phyloP scores from a whole-genome alignment of 2,329 filamentous ascomycete genomes.

The Penicillium verrucosum region DNA sequence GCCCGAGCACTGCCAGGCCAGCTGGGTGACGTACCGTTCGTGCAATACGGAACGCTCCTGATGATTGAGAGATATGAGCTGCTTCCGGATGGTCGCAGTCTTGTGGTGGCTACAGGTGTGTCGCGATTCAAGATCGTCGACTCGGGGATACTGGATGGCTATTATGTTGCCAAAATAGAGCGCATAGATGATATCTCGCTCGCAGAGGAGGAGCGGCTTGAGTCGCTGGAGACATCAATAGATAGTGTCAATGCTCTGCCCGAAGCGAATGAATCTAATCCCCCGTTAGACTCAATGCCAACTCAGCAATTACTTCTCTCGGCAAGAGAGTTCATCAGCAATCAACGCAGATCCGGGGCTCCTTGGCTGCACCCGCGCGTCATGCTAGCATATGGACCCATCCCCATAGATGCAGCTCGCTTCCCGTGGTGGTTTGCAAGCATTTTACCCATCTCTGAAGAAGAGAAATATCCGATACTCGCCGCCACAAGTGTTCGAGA shows the following conservation, averaged over 20 bases:
- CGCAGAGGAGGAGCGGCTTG: constrained; percentile 73
- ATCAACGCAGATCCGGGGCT: constrained; percentile 66
- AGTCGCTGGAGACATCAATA: constrained; percentile 62
- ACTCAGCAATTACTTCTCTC: constrained; percentile 68
- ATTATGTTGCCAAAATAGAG: constrained; percentile 71
- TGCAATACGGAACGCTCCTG: constrained; percentile 73
- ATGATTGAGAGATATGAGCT: constrained; percentile 71
- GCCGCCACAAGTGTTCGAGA: constrained; percentile 72
- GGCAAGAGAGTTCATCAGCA: constrained; percentile 63
- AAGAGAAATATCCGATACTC: constrained; percentile 75
- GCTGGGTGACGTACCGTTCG: constrained; percentile 57
- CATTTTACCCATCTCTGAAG: constrained; percentile 71
- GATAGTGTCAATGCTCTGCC: constrained; percentile 11
- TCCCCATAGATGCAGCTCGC: constrained; percentile 68
- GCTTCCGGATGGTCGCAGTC: constrained; percentile 74
- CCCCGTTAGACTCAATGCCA: constrained; percentile 52
- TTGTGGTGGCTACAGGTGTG: constrained; percentile 73
- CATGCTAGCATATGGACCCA: constrained; percentile 70
- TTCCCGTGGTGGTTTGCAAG: constrained; percentile 92
- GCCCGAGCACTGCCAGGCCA: constrained; percentile 51
- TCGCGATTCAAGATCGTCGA: constrained; percentile 71
- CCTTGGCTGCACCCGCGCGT: constrained; percentile 73
- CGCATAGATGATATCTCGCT: constrained; percentile 77
- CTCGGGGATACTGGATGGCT: constrained; percentile 67
- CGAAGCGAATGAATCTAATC: constrained; percentile 21